Conservation (phyloP, 1,284 basidiomycete species). For the Pholiota adiposa region DNA sequence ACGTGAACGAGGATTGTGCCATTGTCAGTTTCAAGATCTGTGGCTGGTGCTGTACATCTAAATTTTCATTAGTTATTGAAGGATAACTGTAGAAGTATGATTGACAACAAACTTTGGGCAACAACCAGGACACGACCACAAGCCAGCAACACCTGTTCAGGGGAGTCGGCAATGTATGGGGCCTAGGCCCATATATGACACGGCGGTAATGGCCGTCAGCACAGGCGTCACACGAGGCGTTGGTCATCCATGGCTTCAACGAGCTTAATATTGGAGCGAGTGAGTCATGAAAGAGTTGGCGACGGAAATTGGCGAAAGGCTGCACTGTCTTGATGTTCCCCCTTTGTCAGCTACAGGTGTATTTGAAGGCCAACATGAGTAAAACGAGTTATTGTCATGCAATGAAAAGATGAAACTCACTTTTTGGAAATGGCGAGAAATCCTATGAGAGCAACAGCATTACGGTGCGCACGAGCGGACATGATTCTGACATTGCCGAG, state of each 20-base stretch:
- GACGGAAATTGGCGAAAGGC: slow-evolving; percentile 28
- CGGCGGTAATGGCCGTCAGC: slow-evolving; percentile 34
- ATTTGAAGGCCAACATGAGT: too few relatives aligned
- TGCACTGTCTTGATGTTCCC: slow-evolving; percentile 12
- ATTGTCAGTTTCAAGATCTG: too few relatives aligned
- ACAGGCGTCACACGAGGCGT: slow-evolving; percentile 26
- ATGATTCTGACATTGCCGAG: slow-evolving; percentile 35
- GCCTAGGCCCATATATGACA: slow-evolving; percentile 32
- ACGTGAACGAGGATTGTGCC: too few relatives aligned
- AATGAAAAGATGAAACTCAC: not conserved
- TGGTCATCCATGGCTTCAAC: slow-evolving; percentile 23
- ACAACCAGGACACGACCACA: slow-evolving; percentile 35
- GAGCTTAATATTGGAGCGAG: slow-evolving; percentile 25
- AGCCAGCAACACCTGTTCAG: slow-evolving; percentile 36
- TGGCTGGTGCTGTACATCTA: too few relatives aligned
- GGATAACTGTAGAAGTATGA: too few relatives aligned
- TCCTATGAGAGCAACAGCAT: slow-evolving; percentile 27
- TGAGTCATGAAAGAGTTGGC: slow-evolving; percentile 32
- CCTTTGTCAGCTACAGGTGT: not conserved
- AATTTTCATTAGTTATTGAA: too few relatives aligned
- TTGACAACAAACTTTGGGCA: slow-evolving; percentile 39
- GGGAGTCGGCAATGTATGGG: slow-evolving; percentile 43
- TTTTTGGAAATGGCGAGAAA: slow-evolving; percentile 28
- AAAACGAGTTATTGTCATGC: not conserved
- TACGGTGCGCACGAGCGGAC: slow-evolving; percentile 28